A percentile compares a stretch with the other conserved stretches of the same genome.
These are phyloP conservation scores for Schoenoplectus tabernaemontani DNA, from an alignment of 202 grass and related monocot genomes.

Conservation along the genomic window DNA sequence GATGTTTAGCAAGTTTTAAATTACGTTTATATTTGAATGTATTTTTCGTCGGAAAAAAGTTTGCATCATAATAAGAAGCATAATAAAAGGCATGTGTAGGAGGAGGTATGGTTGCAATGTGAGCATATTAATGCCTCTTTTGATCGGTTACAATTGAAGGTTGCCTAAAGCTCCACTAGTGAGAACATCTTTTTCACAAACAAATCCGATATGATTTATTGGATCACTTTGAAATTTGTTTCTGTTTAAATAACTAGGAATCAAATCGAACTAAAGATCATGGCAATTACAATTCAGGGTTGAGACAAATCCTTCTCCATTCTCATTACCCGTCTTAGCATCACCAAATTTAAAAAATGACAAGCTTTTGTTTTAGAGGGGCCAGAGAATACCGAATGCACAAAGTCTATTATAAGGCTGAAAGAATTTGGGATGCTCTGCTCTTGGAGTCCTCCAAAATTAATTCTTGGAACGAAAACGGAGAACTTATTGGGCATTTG, in stretches of 20 bases:
- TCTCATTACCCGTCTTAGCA: not conserved
- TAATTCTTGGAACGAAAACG: too few relatives aligned
- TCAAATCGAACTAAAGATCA: not conserved
- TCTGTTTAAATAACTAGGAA: too few relatives aligned
- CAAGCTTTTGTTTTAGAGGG: not conserved
- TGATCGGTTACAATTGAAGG: conserved; percentile 34
- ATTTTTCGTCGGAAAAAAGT: too few relatives aligned
- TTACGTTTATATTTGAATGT: too few relatives aligned
- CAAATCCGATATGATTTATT: not conserved
- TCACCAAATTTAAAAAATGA: not conserved
- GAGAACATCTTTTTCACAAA: conserved; percentile 20
- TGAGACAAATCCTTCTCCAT: not conserved
- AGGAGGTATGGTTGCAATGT: conserved; percentile 12
- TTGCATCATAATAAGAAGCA: too few relatives aligned
- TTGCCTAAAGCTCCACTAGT: conserved; percentile 42
- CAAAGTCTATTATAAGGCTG: not conserved
- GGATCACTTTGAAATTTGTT: too few relatives aligned
- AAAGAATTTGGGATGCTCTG: not conserved
- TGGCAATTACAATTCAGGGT: not conserved
- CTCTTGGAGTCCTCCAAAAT: too few relatives aligned
- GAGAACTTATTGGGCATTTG: too few relatives aligned
- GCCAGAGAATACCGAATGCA: conserved; percentile 21
- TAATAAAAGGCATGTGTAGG: not conserved
- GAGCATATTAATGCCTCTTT: conserved; percentile 29
- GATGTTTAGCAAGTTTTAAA: too few relatives aligned